Percentiles rank a stretch among this genome's conserved stretches.
phyloP scores from a whole-genome alignment of 371 early-diverging fungal genomes.

The Capillidium heterosporum region DNA sequence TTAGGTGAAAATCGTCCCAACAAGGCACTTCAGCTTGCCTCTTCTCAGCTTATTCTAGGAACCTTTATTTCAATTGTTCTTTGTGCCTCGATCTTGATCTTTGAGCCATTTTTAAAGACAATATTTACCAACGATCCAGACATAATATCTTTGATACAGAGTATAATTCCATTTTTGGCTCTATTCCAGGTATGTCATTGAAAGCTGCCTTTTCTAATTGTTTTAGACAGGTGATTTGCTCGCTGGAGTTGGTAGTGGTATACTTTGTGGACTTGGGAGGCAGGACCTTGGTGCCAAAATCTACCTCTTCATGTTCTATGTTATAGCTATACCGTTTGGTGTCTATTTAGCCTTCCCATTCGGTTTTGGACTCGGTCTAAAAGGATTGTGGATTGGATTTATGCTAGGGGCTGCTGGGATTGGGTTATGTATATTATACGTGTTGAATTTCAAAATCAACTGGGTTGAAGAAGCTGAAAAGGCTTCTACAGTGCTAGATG shows the following conservation, averaged over 20 bases:
- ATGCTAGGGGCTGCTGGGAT: too few relatives aligned
- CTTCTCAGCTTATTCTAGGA: background rate
- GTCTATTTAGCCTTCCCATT: background rate
- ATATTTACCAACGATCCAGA: background rate
- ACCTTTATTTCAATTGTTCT: background rate
- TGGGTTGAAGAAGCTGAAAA: conserved; percentile 6
- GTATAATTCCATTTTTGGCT: background rate
- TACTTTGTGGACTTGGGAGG: background rate
- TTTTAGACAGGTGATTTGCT: background rate
- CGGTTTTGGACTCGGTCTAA: background rate
- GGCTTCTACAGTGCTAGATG: background rate
- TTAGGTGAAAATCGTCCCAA: conserved; percentile 21
- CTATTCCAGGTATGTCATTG: background rate
- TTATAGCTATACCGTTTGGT: background rate
- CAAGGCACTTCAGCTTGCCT: conserved; percentile 5
- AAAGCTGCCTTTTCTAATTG: background rate
- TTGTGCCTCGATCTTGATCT: background rate
- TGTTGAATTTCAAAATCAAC: conserved; percentile 3
- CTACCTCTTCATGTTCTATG: background rate
- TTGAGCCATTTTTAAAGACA: background rate
- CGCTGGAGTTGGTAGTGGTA: background rate
- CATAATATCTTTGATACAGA: background rate
- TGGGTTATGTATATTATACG: background rate
- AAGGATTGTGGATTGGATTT: too few relatives aligned
- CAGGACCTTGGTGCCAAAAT: background rate